A percentile compares a stretch with the other conserved stretches of the same genome.
These are phyloP conservation scores for Euryodendron excelsum DNA, from an alignment of 148 eudicot species.

Conservation along the genomic window DNA sequence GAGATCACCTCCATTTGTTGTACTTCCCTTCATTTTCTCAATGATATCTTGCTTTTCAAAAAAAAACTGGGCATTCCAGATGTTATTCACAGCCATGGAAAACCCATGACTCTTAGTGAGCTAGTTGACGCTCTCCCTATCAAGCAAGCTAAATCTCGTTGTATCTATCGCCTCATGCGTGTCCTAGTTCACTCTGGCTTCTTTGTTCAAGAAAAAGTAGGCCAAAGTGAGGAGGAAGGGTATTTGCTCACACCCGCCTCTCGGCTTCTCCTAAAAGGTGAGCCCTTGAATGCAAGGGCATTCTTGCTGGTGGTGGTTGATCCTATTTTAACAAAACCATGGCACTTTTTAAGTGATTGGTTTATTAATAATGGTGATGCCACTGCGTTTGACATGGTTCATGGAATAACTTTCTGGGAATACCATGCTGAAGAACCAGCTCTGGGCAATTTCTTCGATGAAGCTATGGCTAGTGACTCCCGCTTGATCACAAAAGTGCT, in stretches of 20 bases:
- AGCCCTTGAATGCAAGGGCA: background rate
- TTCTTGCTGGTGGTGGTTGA: background rate
- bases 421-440: background rate
- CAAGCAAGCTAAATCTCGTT: background rate
- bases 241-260: background rate
- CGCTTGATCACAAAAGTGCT: background rate
- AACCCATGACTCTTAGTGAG: background rate
- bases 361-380: background rate
- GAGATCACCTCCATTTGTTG: too few species aligned
- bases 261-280: too few species aligned
- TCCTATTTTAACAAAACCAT: background rate
- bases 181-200: background rate
- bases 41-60: too few species aligned
- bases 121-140: background rate
- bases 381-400: background rate
- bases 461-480: background rate
- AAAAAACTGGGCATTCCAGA: constrained; percentile 13
- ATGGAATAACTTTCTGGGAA: background rate
- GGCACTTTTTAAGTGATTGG: background rate
- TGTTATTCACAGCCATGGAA: constrained; percentile 2
- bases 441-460: background rate
- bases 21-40: too few species aligned
- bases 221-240: background rate
- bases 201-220: background rate
- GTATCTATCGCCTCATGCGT: constrained; percentile 13